Evolutionary conservation across 2,329 filamentous ascomycete genomes (phyloP), one percentile per base, ranked within the genome.

Genomic region (Venturia asperata): DNA sequence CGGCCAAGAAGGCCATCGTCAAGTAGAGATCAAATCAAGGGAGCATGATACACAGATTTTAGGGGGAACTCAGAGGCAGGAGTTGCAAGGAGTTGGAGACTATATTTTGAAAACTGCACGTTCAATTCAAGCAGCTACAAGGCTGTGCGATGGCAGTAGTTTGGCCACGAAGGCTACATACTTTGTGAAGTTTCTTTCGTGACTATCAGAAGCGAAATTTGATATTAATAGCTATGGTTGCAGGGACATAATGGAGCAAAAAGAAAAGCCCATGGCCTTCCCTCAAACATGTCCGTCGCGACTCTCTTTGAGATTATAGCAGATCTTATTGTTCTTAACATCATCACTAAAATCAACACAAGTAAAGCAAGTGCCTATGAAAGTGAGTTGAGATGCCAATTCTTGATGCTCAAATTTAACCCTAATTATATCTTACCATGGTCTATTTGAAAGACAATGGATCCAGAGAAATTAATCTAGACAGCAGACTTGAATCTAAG

Each of bases 1-100:
- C 41, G 13, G 61, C 61, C 11, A 63, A 63, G 30, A 39, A 63
- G 45, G 21, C 61, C n/a, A 39, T 61, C 39, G 27, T 7, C 39
- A 27, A 52, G 21, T 34, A 52, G 24, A 3, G 6, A 10, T 27
- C 0, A 17, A 13, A 52, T 15, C 2, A 0, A 10, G n/a, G 10
- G 15, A 27, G 47, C 47, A 52, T 27, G 10, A 15, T 52, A 10
- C 47, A 52, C 27, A 15, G 13, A 5, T 10, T 27, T 27, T 17
- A 6, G 21, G 27, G 21, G 27, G 3, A 10, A 27, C 5, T 52
- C 5, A 52, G 47, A 52, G 47, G 21, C 24, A 52, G 47, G n/a
- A 17, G 4, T 1, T 15, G 47, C 5, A 24, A 52, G 9, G 24
- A 17, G 21, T 3, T 17, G 10, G 21, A 21, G 42, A 45, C 42